Conservation (phyloP, 768 basidiomycete species). For the Clavaria fumosa region DNA sequence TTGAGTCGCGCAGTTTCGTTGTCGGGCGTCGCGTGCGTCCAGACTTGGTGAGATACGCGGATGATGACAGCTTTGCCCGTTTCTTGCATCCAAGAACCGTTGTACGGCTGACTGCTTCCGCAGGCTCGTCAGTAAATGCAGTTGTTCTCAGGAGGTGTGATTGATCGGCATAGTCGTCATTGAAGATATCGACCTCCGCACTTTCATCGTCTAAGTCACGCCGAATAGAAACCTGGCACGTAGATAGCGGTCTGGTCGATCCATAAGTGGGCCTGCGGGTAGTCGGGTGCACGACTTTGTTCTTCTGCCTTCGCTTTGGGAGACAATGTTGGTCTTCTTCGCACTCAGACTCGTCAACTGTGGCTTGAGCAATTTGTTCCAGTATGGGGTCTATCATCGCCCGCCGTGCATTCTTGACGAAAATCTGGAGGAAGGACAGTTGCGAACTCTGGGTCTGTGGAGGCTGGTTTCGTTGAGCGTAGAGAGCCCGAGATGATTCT, state of each 20-base stretch:
- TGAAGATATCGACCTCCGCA: constrained; percentile 39
- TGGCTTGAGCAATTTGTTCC: constrained; percentile 20
- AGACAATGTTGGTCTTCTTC: constrained; percentile 28
- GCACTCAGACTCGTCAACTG: constrained; percentile 24
- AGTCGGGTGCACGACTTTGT: constrained; percentile 42
- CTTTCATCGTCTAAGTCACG: constrained; percentile 46
- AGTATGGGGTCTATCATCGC: constrained; percentile 37
- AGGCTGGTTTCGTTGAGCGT: constrained; percentile 25
- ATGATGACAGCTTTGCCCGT: constrained; percentile 7
- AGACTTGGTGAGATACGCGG: constrained; percentile 5
- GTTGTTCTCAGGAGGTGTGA: background rate
- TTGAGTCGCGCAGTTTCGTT: constrained; percentile 8
- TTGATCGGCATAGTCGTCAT: constrained; percentile 17
- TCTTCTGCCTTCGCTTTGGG: constrained; percentile 27
- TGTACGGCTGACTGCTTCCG: background rate
- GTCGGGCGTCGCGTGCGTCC: constrained; percentile 10
- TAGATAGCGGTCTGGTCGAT: constrained; percentile 17
- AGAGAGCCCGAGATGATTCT: constrained; percentile 19
- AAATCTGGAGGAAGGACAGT: constrained; percentile 35
- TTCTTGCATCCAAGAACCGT: background rate
- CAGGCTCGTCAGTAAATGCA: background rate
- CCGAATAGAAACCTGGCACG: constrained; percentile 27
- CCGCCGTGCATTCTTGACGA: constrained; percentile 37
- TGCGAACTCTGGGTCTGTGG: constrained; percentile 25
- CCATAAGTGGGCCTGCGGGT: constrained; percentile 29